Evolutionary conservation across 139 green algal genomes (phyloP).

Genomic region (Closterium sp.): DNA sequence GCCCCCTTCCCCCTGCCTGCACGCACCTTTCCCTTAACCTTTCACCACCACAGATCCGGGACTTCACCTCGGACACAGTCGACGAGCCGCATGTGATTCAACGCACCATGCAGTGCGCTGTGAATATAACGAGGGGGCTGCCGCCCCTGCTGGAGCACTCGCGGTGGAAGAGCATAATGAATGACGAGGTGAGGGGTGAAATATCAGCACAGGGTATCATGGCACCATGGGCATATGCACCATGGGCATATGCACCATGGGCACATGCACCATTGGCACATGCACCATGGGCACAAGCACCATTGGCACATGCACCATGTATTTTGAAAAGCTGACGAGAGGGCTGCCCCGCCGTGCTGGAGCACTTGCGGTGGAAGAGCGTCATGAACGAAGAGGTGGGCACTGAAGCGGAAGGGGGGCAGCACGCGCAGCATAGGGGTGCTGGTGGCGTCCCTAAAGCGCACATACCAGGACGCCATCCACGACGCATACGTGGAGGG

Average conservation of each 20-base stretch:
- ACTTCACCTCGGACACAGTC: neutral
- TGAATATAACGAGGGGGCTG: neutral
- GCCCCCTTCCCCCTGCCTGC: neutral
- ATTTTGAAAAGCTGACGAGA: too few relatives aligned
- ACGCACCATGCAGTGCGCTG: neutral
- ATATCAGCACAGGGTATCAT: too few relatives aligned
- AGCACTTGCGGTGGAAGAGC: too few relatives aligned
- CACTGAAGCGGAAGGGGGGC: too few relatives aligned
- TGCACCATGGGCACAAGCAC: too few relatives aligned
- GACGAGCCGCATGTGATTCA: neutral
- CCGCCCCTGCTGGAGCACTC: neutral
- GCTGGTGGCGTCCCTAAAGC: constrained; percentile 10
- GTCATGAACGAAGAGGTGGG: too few relatives aligned
- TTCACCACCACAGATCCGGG: neutral
- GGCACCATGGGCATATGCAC: too few relatives aligned
- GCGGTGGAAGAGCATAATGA: neutral
- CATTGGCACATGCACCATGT: too few relatives aligned
- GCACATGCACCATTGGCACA: too few relatives aligned
- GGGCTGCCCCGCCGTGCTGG: too few relatives aligned
- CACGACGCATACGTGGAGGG: neutral
- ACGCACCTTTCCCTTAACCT: too few relatives aligned
- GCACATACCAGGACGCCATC: neutral
- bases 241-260: too few relatives aligned
- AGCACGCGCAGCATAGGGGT: neutral
- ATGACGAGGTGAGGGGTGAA: neutral